A percentile compares a stretch with the other conserved stretches of the same genome.
Conservation (phyloP, 768 basidiomycete species). For the Crucibulum laeve region DNA sequence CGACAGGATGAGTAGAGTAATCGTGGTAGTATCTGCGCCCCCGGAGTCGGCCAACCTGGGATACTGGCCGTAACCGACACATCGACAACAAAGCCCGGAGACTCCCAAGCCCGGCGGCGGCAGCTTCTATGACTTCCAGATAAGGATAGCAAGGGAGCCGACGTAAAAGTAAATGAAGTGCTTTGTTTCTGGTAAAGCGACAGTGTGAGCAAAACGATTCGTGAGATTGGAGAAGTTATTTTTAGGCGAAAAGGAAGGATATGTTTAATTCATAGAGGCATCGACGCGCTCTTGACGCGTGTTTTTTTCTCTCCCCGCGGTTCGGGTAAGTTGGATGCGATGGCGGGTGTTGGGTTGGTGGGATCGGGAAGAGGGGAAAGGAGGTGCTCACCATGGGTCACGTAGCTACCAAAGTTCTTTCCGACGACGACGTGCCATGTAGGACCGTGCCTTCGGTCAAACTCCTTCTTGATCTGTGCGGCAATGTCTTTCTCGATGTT, state of each 20-base stretch:
- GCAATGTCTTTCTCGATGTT: slow-evolving; percentile 98
- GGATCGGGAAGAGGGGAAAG: slow-evolving; percentile 3
- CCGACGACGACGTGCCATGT: slow-evolving; percentile 99
- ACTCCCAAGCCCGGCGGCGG: background rate
- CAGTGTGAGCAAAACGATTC: slow-evolving; percentile 7
- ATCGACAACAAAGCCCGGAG: slow-evolving; percentile 1
- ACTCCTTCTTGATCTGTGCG: slow-evolving; percentile 97
- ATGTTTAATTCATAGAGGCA: slow-evolving; percentile 9
- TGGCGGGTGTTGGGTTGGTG: slow-evolving; percentile 4
- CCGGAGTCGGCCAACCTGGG: background rate
- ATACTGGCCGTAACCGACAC: background rate
- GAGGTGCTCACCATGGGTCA: slow-evolving; percentile 79
- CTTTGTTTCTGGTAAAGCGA: slow-evolving; percentile 72
- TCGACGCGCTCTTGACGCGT: slow-evolving; percentile 19
- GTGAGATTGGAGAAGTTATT: slow-evolving; percentile 4
- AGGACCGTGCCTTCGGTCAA: slow-evolving; percentile 86
- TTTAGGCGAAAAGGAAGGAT: slow-evolving; percentile 3
- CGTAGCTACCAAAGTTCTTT: slow-evolving; percentile 98
- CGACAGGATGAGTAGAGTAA: background rate
- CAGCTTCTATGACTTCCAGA: slow-evolving; percentile 80
- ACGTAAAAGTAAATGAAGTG: slow-evolving; percentile 99
- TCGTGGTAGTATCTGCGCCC: background rate
- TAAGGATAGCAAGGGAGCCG: slow-evolving; percentile 86
- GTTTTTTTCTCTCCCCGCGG: slow-evolving; percentile 5
- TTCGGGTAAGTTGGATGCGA: slow-evolving; percentile 3